Evolutionary conservation across 805 yeast species (phyloP).

Genomic region (Yarrowia sp.): DNA sequence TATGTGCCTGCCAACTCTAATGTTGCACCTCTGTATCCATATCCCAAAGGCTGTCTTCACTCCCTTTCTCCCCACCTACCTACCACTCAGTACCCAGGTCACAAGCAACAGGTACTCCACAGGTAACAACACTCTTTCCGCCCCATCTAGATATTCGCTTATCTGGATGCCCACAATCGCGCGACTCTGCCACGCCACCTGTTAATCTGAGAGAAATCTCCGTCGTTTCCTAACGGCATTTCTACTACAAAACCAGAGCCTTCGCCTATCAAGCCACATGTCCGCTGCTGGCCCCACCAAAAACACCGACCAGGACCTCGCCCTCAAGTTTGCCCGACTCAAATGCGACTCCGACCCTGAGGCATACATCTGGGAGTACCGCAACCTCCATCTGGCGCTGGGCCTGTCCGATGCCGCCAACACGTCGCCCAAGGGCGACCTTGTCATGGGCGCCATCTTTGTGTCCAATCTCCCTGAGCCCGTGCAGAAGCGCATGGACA

Average conservation of each 20-base stretch:
- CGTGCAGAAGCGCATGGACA: slow-evolving; percentile 24
- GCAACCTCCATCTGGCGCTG: slow-evolving; percentile 26
- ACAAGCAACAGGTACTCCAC: not conserved
- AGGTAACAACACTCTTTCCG: not conserved
- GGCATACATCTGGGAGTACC: slow-evolving; percentile 25
- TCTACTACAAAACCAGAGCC: not conserved
- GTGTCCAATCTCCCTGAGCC: slow-evolving; percentile 26
- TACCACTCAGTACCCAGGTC: slow-evolving; percentile 22
- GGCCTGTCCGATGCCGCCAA: slow-evolving; percentile 27
- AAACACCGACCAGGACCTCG: slow-evolving; percentile 25
- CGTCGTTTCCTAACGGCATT: slow-evolving; percentile 20
- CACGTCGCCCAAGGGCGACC: slow-evolving; percentile 25
- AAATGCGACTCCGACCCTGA: slow-evolving; percentile 27
- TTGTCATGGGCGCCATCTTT: slow-evolving; percentile 22
- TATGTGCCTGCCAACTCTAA: not conserved
- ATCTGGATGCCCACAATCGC: slow-evolving; percentile 25
- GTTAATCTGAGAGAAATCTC: slow-evolving; percentile 25
- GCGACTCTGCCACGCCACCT: slow-evolving; percentile 13
- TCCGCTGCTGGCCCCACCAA: slow-evolving; percentile 12
- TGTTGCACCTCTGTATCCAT: no score
- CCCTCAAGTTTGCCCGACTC: slow-evolving; percentile 26
- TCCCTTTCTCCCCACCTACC: not conserved
- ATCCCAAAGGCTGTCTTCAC: not conserved
- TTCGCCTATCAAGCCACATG: not conserved
- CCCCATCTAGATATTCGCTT: slow-evolving; percentile 19